Percentiles rank a stretch among this genome's conserved stretches.
Evolutionary conservation across 1,284 basidiomycete species (phyloP).

Genomic region (Amylostereum areolatum): DNA sequence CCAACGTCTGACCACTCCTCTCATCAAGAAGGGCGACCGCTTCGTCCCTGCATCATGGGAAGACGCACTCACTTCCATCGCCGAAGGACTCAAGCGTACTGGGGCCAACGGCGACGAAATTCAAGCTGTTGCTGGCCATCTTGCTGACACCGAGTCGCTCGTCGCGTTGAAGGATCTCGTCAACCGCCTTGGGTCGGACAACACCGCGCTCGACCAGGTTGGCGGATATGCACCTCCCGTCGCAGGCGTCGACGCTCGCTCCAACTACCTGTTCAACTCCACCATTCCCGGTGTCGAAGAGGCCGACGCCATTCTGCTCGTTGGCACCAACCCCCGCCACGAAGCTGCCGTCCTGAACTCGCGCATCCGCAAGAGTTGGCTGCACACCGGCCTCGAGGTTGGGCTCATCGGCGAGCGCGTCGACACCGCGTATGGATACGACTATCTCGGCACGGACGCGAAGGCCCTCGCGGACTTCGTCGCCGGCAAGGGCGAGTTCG

Average conservation of each 20-base stretch:
- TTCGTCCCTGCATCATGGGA: slow-evolving; percentile 94
- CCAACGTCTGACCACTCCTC: slow-evolving; percentile 91
- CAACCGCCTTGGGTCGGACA: slow-evolving; percentile 95
- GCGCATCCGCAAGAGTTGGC: slow-evolving; percentile 91
- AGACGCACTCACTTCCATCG: slow-evolving; percentile 78
- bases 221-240: slow-evolving; percentile 64
- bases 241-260: slow-evolving; percentile 87
- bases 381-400: slow-evolving; percentile 81
- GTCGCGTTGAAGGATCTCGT: slow-evolving; percentile 92
- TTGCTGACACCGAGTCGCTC: slow-evolving; percentile 93
- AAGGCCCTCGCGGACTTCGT: slow-evolving; percentile 81
- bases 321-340: slow-evolving; percentile 96
- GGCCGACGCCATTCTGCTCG: slow-evolving; percentile 89
- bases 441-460: slow-evolving; percentile 79
- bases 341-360: slow-evolving; percentile 98
- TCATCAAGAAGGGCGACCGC: slow-evolving; percentile 88
- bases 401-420: slow-evolving; percentile 90
- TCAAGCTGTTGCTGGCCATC: slow-evolving; percentile 88
- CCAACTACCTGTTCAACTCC: slow-evolving; percentile 97
- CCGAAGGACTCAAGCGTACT: slow-evolving; percentile 71
- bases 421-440: slow-evolving; percentile 91
- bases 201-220: slow-evolving; percentile 77
- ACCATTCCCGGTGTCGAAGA: slow-evolving; percentile 89
- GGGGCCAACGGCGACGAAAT: slow-evolving; percentile 95
- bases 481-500: slow-evolving; percentile 74